Evolutionary conservation across 768 basidiomycete genomes (phyloP), one percentile per base, ranked within the genome.

Genomic region (Antrodiella citrinella): DNA sequence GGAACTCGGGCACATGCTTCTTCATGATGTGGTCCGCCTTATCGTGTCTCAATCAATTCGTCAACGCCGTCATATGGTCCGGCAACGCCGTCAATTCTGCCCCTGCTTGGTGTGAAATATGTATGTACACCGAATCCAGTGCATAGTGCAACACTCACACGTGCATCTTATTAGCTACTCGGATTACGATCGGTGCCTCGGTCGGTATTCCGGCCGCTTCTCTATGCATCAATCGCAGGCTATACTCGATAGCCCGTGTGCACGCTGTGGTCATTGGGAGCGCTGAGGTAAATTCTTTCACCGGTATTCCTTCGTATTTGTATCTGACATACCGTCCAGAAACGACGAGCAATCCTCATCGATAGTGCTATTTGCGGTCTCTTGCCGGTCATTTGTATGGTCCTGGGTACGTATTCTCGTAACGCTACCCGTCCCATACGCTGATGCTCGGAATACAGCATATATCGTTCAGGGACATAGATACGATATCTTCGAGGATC

Each of bases 51-150:
- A 76, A 71, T 47, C 65, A 69, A 47, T 80, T 77, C 0, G 64
- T 86, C 38, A 79, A 90, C 60, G 65, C 78, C 3, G 55, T 84
- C 21, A 57, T 82, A 3, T 92, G 85, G 86, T 65, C 68, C 41
- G 74, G 67, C 18, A 80, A 76, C 57, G 62, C 68, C 4, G 61
- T 69, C 20, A 62, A 77, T 24, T 62, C 56, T 43, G 69, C 67
- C 12, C 71, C 77, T 0, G 71, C 78, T 7, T 92, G 86, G 86
- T 91, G 89, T 60, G 89, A 92, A 59, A 81, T 92, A 26, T 69
- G 85, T 87, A 48, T 52, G 79, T 62, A 9, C 7, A 19, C 46
- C 46, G 35, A 18, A 11, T 39, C 19, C 23, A 5, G 22, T n/a
- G 15, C 23, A 13, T 23, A 10, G 19, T 12, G 1, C 24, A 4